These are phyloP conservation scores for Hyaloperonospora arabidopsidis DNA, from an alignment of 352 stramenopile genomes.

Conservation along the genomic window DNA sequence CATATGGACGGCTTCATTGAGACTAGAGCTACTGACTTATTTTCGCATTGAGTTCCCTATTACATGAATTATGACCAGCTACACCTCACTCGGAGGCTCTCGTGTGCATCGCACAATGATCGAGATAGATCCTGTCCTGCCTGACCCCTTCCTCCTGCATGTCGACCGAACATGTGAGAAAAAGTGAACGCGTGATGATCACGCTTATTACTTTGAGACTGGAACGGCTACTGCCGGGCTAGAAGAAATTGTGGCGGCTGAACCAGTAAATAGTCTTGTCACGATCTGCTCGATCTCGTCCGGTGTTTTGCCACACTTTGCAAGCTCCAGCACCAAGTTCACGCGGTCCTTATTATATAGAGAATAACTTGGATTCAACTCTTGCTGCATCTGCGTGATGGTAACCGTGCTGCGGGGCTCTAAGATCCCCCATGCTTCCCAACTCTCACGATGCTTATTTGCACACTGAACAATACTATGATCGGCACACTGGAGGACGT, in stretches of 20 bases:
- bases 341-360: conserved; percentile 12
- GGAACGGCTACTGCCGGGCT: too few species aligned
- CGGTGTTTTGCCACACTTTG: conserved; percentile 20
- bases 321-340: conserved; percentile 23
- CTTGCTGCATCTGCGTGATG: background rate
- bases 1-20: too few species aligned
- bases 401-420: conserved; percentile 7
- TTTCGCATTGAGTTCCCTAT: too few species aligned
- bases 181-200: too few species aligned
- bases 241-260: background rate
- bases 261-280: conserved; percentile 17
- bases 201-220: too few species aligned
- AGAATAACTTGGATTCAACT: background rate
- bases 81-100: too few species aligned
- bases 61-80: too few species aligned
- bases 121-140: too few species aligned
- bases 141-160: too few species aligned
- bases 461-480: conserved; percentile 13
- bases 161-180: too few species aligned
- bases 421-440: conserved; percentile 24
- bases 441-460: conserved; percentile 15
- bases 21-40: too few species aligned
- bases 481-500: conserved; percentile 8
- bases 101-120: too few species aligned
- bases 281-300: conserved; percentile 30